Evolutionary conservation across 2,329 filamentous ascomycete genomes (phyloP), one percentile per base, ranked within the genome.

Genomic region (Fusarium sp.): DNA sequence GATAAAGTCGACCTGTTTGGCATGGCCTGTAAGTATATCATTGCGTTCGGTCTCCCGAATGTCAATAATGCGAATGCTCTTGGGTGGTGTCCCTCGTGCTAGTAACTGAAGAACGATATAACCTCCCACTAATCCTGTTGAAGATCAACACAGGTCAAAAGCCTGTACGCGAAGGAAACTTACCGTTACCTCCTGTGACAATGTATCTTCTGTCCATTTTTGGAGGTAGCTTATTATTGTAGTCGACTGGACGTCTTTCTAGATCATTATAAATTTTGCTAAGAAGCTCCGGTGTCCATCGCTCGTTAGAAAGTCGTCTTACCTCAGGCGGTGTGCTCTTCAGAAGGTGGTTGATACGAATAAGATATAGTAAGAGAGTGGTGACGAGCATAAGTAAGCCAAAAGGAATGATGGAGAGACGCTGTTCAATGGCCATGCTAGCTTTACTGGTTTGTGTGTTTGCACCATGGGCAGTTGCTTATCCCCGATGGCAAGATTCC

Each of bases 81-180:
- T 31, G 3, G 59, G 45, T 13, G 46, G 18, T 18, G 59, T 65
- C 14, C 60, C 59, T 11, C 52, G 52, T 7, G 46, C 52, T 6
- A 65, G 15, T 2, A 65, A 7, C 20, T 58, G 46, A 17, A 65
- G 59, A 20, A 56, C 43, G 7, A 65, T 64, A 5, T 58, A 58
- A 15, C 59, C 59, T n/a, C 62, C 62, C 1, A 64, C 57, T 6
- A 64, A 46, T 1, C 52, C 46, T 58, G 8, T 17, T 26, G 11
- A 11, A 20, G 10, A 17, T 57, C 8, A 48, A n/a, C 7, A n/a
- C 13, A n/a, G 6, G 17, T n/a, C 4, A 36, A 7, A 20, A 3
- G 9, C 2, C 18, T 2, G 3, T 26, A 18, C 5, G 7, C 7
- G 2, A 8, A 4, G 10, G 9, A 3, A 1, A 17, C 20, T 4